Conservation (phyloP, 495 filamentous ascomycete species). For the Aspergillus leporis region DNA sequence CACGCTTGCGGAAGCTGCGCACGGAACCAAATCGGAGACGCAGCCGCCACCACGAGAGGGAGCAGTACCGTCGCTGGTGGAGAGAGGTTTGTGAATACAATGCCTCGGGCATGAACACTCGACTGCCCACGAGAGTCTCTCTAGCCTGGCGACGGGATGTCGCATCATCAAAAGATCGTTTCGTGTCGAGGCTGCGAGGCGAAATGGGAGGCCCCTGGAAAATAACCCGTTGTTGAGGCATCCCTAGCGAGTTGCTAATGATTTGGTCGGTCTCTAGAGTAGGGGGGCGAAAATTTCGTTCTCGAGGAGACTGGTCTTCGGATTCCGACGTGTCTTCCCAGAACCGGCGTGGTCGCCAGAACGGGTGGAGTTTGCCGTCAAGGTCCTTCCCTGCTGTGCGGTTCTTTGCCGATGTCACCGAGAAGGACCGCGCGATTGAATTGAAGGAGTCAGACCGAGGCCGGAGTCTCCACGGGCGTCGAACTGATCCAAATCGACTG, state of each 20-base stretch:
- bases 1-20: slow-evolving; percentile 50
- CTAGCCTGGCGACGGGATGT: slow-evolving; percentile 23
- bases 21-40: slow-evolving; percentile 55
- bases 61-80: slow-evolving; percentile 38
- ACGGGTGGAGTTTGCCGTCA: slow-evolving; percentile 67
- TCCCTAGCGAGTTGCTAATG: slow-evolving; percentile 53
- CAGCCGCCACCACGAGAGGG: slow-evolving; percentile 48
- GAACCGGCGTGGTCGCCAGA: slow-evolving; percentile 76
- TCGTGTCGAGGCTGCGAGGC: slow-evolving; percentile 42
- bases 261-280: slow-evolving; percentile 30
- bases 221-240: slow-evolving; percentile 55
- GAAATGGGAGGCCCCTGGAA: slow-evolving; percentile 41
- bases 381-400: slow-evolving; percentile 44
- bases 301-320: slow-evolving; percentile 39
- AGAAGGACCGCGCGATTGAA: slow-evolving; percentile 41
- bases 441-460: slow-evolving; percentile 57
- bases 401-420: slow-evolving; percentile 46
- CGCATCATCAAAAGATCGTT: slow-evolving; percentile 26
- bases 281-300: slow-evolving; percentile 18
- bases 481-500: slow-evolving; percentile 53
- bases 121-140: slow-evolving; percentile 32
- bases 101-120: slow-evolving; percentile 32
- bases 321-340: slow-evolving; percentile 64
- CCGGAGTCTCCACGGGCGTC: slow-evolving; percentile 57
- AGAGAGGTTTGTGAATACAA: slow-evolving; percentile 31